Evolutionary conservation across 2,329 filamentous ascomycete genomes (phyloP).

Genomic region (Verticillium albo-atrum): DNA sequence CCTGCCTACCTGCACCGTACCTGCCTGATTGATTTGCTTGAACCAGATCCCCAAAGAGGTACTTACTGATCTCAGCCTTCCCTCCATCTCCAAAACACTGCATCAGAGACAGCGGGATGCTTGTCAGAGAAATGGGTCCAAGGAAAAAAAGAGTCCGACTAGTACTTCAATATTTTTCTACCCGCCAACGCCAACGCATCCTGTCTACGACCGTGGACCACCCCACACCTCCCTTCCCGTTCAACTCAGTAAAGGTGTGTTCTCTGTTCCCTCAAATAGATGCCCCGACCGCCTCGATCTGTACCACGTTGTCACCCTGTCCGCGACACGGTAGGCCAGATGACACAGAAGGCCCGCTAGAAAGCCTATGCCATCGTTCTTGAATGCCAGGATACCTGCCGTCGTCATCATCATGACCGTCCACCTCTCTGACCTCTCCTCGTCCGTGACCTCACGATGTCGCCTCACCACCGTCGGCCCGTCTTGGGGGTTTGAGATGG

Average conservation of each 20-base stretch:
- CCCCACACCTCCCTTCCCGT: no score
- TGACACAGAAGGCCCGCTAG: slow-evolving; percentile 76
- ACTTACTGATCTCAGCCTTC: background rate
- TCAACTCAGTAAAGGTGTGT: slow-evolving; percentile 20
- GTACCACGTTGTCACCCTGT: slow-evolving; percentile 35
- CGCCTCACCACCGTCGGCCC: slow-evolving; percentile 27
- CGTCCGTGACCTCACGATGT: slow-evolving; percentile 53
- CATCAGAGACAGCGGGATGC: background rate
- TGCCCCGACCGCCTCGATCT: slow-evolving; percentile 15
- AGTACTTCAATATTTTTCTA: background rate
- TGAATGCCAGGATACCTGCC: slow-evolving; percentile 76
- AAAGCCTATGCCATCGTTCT: slow-evolving; percentile 87
- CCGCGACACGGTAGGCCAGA: slow-evolving; percentile 54
- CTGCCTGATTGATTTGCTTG: background rate
- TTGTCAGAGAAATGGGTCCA: background rate
- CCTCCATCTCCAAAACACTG: background rate
- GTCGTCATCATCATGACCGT: slow-evolving; percentile 87
- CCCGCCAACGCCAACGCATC: background rate
- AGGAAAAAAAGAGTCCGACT: background rate
- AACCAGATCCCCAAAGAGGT: background rate
- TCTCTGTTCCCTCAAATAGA: slow-evolving; percentile 17
- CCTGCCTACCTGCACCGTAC: background rate
- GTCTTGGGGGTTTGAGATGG: slow-evolving; percentile 21
- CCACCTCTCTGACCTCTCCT: slow-evolving; percentile 72
- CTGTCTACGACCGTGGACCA: background rate